Percentiles rank a stretch among this genome's conserved stretches.
phyloP scores from a whole-genome alignment of 2,329 filamentous ascomycete genomes.

The Pseudocercospora musae region DNA sequence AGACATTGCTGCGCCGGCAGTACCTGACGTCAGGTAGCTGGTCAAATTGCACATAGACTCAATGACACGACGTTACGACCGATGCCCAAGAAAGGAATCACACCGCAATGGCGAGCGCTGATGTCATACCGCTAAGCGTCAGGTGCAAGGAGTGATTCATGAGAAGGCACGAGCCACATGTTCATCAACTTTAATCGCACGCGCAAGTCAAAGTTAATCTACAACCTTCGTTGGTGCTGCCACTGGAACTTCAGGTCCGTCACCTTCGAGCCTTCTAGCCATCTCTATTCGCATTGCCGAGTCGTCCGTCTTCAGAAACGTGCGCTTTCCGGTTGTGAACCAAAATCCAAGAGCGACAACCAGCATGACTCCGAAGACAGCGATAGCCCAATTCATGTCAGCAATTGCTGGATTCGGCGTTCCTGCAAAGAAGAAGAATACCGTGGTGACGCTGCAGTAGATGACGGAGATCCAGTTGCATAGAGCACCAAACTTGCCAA shows the following conservation, averaged over 20 bases:
- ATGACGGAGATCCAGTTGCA: constrained; percentile 47
- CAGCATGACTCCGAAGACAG: constrained; percentile 56
- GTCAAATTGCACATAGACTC: neutral
- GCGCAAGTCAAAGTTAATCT: neutral
- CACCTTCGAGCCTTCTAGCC: constrained; percentile 16
- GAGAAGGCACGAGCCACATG: neutral
- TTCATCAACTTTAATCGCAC: neutral
- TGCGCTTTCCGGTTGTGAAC: constrained; percentile 46
- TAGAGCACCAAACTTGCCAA: constrained; percentile 39
- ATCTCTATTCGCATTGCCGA: constrained; percentile 24
- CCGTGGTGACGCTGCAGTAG: constrained; percentile 52
- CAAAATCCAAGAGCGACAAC: constrained; percentile 51
- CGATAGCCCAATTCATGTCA: constrained; percentile 60
- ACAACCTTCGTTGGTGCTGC: neutral
- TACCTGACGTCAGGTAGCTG: constrained; percentile 26
- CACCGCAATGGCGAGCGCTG: neutral
- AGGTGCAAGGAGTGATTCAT: neutral
- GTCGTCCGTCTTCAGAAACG: constrained; percentile 33
- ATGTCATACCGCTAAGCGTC: neutral
- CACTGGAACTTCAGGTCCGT: neutral
- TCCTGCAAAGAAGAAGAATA: constrained; percentile 56
- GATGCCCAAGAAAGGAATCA: neutral
- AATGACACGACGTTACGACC: neutral
- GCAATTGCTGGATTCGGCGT: constrained; percentile 43
- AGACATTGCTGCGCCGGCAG: constrained; percentile 30